Evolutionary conservation across 495 filamentous ascomycete species (phyloP), one percentile per base, ranked within the genome.

Genomic region (Xylaria venustula): DNA sequence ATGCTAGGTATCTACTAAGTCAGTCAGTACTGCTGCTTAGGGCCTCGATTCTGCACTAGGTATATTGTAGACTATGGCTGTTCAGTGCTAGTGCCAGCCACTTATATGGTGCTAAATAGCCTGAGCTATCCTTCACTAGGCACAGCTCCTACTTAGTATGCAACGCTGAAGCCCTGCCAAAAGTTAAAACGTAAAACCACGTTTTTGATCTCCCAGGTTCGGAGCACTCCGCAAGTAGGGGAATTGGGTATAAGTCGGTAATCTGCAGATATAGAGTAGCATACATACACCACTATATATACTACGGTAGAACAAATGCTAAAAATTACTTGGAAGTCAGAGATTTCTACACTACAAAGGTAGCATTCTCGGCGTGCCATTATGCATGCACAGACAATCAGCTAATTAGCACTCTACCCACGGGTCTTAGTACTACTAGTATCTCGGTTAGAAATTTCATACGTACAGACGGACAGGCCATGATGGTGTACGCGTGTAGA

Each of bases 21-120:
- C 7, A 3, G 7, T 40, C 6, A 40, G 30, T 34, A 40, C 17
- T 3, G 42, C 42, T 22, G 9, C 15, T 20, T 22, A 53, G 49
- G 32, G 32, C 42, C 34, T 14, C 50, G 23, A 22, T n/a, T 11
- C 20, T 40, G 7, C 37, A 40, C 14, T 40, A 15, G n/a, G n/a
- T n/a, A 5, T 40, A 15, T 12, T 23, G 51, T 22, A 40, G 22
- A 28, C 51, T 54, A 45, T 34, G 11, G 45, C 25, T 55, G 22
- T 45, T 45, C 9, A 15, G 53, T 55, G 40, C 8, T 55, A 55
- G 53, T 34, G 15, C 50, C 32, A 54, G 12, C n/a, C n/a, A n/a
- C n/a, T 28, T 23, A 14, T 28, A 7, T 6, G 49, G 8, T 28
- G 51, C 51, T 36, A 41, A 20, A 28, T 12, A 19, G 36, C 15